phyloP scores from a whole-genome alignment of 495 filamentous ascomycete species.

The Penicillium chermesinum region DNA sequence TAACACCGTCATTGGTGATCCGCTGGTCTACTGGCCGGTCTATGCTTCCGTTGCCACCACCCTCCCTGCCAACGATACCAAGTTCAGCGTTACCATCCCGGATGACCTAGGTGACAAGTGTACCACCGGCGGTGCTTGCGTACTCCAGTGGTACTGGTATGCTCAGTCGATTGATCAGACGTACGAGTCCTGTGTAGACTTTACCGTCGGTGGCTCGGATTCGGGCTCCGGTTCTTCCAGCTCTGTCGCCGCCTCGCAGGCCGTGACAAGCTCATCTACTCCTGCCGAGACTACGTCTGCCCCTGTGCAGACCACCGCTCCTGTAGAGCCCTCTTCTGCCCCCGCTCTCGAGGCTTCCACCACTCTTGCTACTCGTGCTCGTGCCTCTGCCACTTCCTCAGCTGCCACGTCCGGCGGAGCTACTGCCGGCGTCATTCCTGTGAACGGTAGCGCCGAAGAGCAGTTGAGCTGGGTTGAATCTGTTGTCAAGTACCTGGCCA shows the following conservation, averaged over 20 bases:
- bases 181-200: constrained; percentile 70
- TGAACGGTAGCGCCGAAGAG: constrained; percentile 24
- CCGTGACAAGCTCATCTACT: neutral
- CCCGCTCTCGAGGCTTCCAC: constrained; percentile 4
- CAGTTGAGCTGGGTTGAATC: constrained; percentile 21
- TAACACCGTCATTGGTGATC: constrained; percentile 52
- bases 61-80: constrained; percentile 53
- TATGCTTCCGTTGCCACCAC: constrained; percentile 48
- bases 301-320: constrained; percentile 2
- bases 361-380: constrained; percentile 11
- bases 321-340: constrained; percentile 3
- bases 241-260: constrained; percentile 3
- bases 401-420: constrained; percentile 6
- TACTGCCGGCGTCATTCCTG: constrained; percentile 16
- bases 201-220: constrained; percentile 43
- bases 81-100: constrained; percentile 63
- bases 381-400: constrained; percentile 5
- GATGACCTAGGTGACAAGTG: constrained; percentile 52
- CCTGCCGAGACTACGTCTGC: neutral
- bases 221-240: constrained; percentile 7
- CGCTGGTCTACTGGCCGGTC: constrained; percentile 51
- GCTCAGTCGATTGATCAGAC: constrained; percentile 62
- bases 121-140: constrained; percentile 55
- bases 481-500: constrained; percentile 21
- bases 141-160: constrained; percentile 68